phyloP scores from a whole-genome alignment of 2,329 filamentous ascomycete species.

The Uncinocarpus reesii region DNA sequence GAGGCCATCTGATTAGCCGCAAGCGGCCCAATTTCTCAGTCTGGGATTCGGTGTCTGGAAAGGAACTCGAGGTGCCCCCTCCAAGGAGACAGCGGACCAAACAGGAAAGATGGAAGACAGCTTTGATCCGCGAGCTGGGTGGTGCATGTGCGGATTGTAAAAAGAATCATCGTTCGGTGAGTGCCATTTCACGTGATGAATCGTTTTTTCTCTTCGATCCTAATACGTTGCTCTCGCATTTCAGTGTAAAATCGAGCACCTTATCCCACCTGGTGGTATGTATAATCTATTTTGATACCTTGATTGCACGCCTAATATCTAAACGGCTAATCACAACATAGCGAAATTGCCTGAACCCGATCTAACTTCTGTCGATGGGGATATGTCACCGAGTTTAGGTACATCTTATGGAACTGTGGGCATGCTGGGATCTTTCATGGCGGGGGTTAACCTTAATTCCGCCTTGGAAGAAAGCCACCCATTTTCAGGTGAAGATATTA shows the following conservation, averaged over 20 bases:
- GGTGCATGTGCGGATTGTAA: slow-evolving; percentile 8
- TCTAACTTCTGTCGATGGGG: background rate
- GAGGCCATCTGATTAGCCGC: background rate
- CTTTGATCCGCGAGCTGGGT: background rate
- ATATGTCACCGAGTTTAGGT: background rate
- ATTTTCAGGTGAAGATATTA: background rate
- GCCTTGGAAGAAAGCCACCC: background rate
- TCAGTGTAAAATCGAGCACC: slow-evolving; percentile 10
- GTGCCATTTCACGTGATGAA: background rate
- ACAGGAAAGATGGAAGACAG: slow-evolving; percentile 2
- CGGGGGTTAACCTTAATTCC: background rate
- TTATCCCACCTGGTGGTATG: background rate
- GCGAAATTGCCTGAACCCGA: slow-evolving; percentile 1
- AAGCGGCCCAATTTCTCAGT: background rate
- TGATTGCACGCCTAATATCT: no score
- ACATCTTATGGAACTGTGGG: slow-evolving; percentile 1
- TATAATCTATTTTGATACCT: no score
- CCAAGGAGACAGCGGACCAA: background rate
- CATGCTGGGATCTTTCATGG: background rate
- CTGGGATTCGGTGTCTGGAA: slow-evolving; percentile 5
- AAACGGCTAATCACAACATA: background rate
- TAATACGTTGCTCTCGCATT: background rate
- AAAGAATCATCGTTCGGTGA: slow-evolving; percentile 9
- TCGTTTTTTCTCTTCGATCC: background rate
- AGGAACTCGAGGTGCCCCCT: background rate